Percentiles rank a stretch among this genome's conserved stretches.
Evolutionary conservation across 2,329 filamentous ascomycete species (phyloP).

Genomic region (Chaetomiaceae sp.): DNA sequence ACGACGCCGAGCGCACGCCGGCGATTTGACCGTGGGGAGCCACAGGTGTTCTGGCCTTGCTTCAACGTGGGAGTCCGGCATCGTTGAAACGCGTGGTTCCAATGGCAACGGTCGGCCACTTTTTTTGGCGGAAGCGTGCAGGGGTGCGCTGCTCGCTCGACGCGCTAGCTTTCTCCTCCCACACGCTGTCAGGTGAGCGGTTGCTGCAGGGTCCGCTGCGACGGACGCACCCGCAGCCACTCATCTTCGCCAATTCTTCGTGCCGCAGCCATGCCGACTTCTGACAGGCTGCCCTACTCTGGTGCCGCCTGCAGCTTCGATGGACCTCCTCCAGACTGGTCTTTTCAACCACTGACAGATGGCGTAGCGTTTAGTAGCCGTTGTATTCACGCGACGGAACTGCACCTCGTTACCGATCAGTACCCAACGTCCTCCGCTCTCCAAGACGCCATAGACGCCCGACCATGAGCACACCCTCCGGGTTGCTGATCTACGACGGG

Average conservation of each 20-base stretch:
- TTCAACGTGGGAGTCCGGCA: conserved; percentile 12
- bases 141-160: conserved; percentile 7
- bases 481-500: conserved; percentile 3
- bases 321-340: conserved; percentile 8
- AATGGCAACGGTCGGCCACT: conserved; percentile 14
- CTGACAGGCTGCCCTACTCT: conserved; percentile 26
- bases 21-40: conserved; percentile 21
- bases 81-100: conserved; percentile 23
- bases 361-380: conserved; percentile 13
- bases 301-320: conserved; percentile 8
- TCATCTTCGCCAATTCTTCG: conserved; percentile 16
- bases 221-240: neutral
- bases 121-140: conserved; percentile 10
- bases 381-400: conserved; percentile 14
- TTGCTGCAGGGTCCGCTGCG: conserved; percentile 13
- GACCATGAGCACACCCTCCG: conserved; percentile 21
- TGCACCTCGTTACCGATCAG: conserved; percentile 18
- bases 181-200: conserved; percentile 25
- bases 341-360: conserved; percentile 20
- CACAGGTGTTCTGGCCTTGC: conserved; percentile 11
- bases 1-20: conserved; percentile 22
- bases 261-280: conserved; percentile 5
- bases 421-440: conserved; percentile 24
- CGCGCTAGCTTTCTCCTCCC: conserved; percentile 16
- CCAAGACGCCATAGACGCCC: conserved; percentile 19